Evolutionary conservation across 2,329 filamentous ascomycete genomes (phyloP), one percentile per base, ranked within the genome.

Genomic region (Alternaria hordeiaustralica): DNA sequence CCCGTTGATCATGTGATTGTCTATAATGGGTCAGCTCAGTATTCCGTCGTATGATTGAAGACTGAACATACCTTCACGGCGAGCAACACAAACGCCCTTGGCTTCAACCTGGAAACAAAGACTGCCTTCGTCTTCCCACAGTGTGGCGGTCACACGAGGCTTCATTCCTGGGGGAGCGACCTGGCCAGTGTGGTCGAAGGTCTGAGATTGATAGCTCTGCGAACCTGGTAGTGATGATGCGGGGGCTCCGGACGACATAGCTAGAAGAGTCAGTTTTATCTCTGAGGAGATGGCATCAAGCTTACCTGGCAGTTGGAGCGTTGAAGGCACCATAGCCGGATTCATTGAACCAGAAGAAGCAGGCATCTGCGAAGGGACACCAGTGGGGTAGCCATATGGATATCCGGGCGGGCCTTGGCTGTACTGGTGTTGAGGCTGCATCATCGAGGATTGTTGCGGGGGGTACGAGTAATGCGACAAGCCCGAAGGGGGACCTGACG

Each of bases 1-100:
- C 18, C 96, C 96, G 75, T 98, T 99, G 81, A 99, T 97, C 93
- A 99, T 97, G 82, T 97, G 93, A 81, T 97, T 98, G 75, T 97
- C 95, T 96, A 47, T 12, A 7, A 49, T 28, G 26, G 36, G 55
- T 66, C 44, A 67, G 51, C 25, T 18, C 3, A 15, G 9, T 9
- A 12, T 11, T 33, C 15, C 25, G 8, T 3, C 10, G 36, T 4
- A 3, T 26, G 18, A 43, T 13, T 10, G 30, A 82, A 41, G 36
- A 15, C 23, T 6, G 6, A 7, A 49, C 63, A 36, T 55, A 96
- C 93, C 94, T 88, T 98, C 95, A 78, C 96, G 87, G 70, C 96
- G 89, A 57, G 95, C 95, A 61, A 98, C 96, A 79, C 96, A 99
- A 57, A 99, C 95, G 51, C 95, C 95, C 71, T 96, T 91, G 4